Base-by-base conservation (phyloP, 768 basidiomycete species). In the Kwoniella newhampshirensis region DNA sequence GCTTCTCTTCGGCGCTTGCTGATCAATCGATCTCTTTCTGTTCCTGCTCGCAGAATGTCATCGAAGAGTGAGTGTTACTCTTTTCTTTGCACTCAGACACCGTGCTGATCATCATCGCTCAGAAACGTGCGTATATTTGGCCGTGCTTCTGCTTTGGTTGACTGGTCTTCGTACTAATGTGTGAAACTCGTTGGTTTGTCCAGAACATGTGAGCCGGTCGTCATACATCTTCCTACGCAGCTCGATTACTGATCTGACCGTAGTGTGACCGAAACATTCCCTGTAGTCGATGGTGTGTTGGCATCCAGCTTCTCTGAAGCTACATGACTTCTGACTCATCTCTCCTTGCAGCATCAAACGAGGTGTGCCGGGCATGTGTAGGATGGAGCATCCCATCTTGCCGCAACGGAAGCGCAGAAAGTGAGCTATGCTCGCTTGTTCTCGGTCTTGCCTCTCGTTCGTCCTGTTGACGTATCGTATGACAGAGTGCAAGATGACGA, bases 251-350 rank as follows among this genome's bases (percentile, higher is more conserved):
- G 15, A 44, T 23, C 59, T 67, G 51, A 60, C n/a, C 35, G 9
- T 27, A 75, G 67, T 75, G 73, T 37, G 73, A 75, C 46, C 56
- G 73, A 3, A 72, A 70, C 46, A 68, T 75, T 21, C 73, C 73
- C 9, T 75, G 73, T 46, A 62, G 53, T 21, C 32, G 71, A 67
- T 75, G 73, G 71, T 73, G 21, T 48, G 11, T 20, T n/a, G 11
- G 0, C 32, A 18, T n/a, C n/a, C 36, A 11, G 4, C 26, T 13
- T 23, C 23, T 11, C 39, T 23, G 12, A 25, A 4, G 23, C 18
- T 32, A 21, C n/a, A 3, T 4, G 8, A 4, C 36, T n/a, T 18
- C 40, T 48, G 26, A 47, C 30, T 53, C 30, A 49, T 47, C 36
- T 5, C 18, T 35, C 15, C 32, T 26, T 13, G 4, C 47, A 73